phyloP scores from a whole-genome alignment of 2,329 filamentous ascomycete species.

The Aaosphaeria pasadenensis region DNA sequence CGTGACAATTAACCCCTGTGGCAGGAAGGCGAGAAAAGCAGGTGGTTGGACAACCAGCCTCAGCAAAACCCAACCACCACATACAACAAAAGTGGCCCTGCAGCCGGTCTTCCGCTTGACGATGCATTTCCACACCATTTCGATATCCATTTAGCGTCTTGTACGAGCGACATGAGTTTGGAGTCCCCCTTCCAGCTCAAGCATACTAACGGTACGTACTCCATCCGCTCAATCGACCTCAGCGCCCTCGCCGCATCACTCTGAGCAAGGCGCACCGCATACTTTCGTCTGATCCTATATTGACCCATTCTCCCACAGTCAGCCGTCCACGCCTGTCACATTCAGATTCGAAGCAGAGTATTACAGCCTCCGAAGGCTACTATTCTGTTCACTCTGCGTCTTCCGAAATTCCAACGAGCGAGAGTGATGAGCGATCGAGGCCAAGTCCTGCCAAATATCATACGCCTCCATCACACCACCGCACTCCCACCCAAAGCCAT shows the following conservation, averaged over 20 bases:
- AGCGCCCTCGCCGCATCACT: not conserved
- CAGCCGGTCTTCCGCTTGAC: slow-evolving; percentile 10
- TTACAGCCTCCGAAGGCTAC: slow-evolving; percentile 50
- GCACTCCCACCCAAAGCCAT: slow-evolving; percentile 35
- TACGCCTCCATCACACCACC: slow-evolving; percentile 34
- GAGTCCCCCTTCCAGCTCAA: slow-evolving; percentile 38
- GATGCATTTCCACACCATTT: slow-evolving; percentile 27
- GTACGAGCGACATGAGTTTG: slow-evolving; percentile 34
- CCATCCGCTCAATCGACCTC: slow-evolving; percentile 1
- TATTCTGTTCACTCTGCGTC: slow-evolving; percentile 37
- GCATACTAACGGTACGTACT: slow-evolving; percentile 39
- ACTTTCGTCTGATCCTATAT: not conserved
- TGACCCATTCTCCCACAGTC: slow-evolving; percentile 22
- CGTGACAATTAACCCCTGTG: too few species aligned
- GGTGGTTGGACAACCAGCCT: slow-evolving; percentile 6
- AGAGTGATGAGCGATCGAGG: slow-evolving; percentile 29
- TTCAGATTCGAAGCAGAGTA: slow-evolving; percentile 43
- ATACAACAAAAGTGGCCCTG: slow-evolving; percentile 18
- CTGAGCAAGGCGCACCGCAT: too few species aligned
- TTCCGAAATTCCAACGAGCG: slow-evolving; percentile 38
- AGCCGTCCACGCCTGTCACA: slow-evolving; percentile 40
- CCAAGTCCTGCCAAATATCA: slow-evolving; percentile 19
- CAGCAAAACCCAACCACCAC: slow-evolving; percentile 21
- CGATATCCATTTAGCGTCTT: slow-evolving; percentile 24
- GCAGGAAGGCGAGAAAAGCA: too few species aligned